Evolutionary conservation across 768 basidiomycete species (phyloP).

Genomic region (Russula sp.): DNA sequence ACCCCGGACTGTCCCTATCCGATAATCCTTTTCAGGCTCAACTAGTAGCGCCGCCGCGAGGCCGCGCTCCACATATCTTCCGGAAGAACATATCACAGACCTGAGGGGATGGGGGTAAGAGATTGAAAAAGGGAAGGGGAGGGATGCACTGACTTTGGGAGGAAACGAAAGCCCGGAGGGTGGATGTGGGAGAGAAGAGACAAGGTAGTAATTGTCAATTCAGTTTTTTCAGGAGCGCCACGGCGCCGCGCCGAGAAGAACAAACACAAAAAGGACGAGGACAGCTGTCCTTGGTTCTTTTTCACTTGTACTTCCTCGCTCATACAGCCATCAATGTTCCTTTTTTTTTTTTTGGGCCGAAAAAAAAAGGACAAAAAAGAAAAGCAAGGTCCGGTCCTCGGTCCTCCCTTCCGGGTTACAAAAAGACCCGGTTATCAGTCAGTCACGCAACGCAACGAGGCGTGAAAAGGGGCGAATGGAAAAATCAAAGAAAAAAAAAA

Average conservation of each 20-base stretch:
- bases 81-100: neutral
- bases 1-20: too few species aligned
- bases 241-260: neutral
- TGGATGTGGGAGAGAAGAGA: neutral
- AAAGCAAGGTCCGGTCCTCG: neutral
- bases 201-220: too few species aligned
- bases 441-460: too few species aligned
- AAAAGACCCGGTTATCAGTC: too few species aligned
- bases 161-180: neutral
- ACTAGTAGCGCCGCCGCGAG: neutral
- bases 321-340: too few species aligned
- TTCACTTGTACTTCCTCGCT: too few species aligned
- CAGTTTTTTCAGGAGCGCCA: too few species aligned
- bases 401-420: too few species aligned
- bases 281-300: neutral
- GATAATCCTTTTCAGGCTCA: neutral
- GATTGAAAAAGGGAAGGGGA: too few species aligned
- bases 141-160: neutral
- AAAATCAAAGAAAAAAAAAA: too few species aligned
- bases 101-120: neutral
- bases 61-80: neutral
- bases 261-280: neutral
- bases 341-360: too few species aligned
- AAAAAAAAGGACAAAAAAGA: neutral
- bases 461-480: too few species aligned